Percentiles rank a stretch among this genome's conserved stretches.
Conservation (phyloP, 768 basidiomycete species). For the Guyanaporus albipodus region DNA sequence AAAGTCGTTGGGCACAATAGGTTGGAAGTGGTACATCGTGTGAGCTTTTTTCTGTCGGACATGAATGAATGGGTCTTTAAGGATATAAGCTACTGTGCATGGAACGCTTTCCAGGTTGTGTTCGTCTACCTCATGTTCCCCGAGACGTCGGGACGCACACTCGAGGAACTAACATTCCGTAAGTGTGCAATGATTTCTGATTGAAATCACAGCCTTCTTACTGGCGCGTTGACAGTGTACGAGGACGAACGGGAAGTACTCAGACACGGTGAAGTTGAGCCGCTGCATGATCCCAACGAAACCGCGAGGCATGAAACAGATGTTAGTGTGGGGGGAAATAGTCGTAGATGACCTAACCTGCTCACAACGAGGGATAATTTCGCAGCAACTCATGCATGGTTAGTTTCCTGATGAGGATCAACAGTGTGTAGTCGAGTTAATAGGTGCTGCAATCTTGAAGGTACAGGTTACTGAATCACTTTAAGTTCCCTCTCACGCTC, state of each 20-base stretch:
- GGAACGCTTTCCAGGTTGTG: conserved; percentile 11
- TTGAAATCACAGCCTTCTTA: too few species aligned
- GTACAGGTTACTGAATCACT: too few species aligned
- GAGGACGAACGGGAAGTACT: not conserved
- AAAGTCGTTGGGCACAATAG: not conserved
- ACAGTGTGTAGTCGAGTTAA: too few species aligned
- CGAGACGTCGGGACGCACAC: conserved; percentile 16
- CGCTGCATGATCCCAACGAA: too few species aligned
- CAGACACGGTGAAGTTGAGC: not conserved
- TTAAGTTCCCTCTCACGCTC: too few species aligned
- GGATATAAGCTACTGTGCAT: conserved; percentile 12
- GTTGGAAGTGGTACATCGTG: conserved; percentile 16
- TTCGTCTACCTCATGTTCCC: conserved; percentile 20
- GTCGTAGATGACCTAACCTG: too few species aligned
- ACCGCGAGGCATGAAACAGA: too few species aligned
- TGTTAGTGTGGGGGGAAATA: too few species aligned
- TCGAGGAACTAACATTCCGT: conserved; percentile 20
- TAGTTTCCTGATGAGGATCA: too few species aligned
- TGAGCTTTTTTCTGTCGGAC: not conserved
- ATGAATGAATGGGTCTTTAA: not conserved
- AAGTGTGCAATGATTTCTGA: not conserved
- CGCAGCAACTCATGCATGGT: too few species aligned
- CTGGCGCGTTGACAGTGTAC: not conserved
- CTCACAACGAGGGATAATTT: too few species aligned
- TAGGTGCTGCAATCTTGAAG: too few species aligned